Conservation (phyloP, 768 basidiomycete species). For the Phlebiopsis flavidoalba region DNA sequence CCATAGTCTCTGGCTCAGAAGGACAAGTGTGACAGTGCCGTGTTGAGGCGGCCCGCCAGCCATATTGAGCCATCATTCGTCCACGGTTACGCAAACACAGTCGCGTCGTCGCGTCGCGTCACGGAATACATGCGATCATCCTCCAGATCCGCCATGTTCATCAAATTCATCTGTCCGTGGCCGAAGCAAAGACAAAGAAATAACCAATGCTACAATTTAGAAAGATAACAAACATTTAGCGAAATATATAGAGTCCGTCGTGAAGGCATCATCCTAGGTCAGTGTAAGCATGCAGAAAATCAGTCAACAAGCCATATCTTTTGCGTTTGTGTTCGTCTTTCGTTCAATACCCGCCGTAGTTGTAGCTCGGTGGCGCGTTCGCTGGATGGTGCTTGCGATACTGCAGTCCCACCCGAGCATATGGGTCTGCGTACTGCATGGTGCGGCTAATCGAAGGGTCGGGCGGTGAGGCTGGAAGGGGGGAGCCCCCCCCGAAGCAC, state of each 20-base stretch:
- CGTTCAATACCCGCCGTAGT: neutral
- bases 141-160: neutral
- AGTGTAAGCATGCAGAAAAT: neutral
- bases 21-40: neutral
- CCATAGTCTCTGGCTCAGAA: slow-evolving; percentile 10
- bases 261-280: neutral
- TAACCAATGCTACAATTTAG: neutral
- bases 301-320: neutral
- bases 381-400: slow-evolving; percentile 4
- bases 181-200: neutral
- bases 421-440: slow-evolving; percentile 90
- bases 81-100: neutral
- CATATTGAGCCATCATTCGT: neutral
- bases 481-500: slow-evolving; percentile 64
- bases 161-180: too few species aligned
- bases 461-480: slow-evolving; percentile 22
- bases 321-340: neutral
- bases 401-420: slow-evolving; percentile 68
- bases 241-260: slow-evolving; percentile 6
- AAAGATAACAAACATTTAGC: neutral
- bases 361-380: neutral
- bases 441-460: slow-evolving; percentile 72
- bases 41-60: neutral
- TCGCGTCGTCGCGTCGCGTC: neutral
- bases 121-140: neutral